Percentiles rank a stretch among this genome's conserved stretches.
These are phyloP conservation scores for Tolypocladium amazonense DNA, from an alignment of 2,329 filamentous ascomycete genomes.

Conservation along the genomic window DNA sequence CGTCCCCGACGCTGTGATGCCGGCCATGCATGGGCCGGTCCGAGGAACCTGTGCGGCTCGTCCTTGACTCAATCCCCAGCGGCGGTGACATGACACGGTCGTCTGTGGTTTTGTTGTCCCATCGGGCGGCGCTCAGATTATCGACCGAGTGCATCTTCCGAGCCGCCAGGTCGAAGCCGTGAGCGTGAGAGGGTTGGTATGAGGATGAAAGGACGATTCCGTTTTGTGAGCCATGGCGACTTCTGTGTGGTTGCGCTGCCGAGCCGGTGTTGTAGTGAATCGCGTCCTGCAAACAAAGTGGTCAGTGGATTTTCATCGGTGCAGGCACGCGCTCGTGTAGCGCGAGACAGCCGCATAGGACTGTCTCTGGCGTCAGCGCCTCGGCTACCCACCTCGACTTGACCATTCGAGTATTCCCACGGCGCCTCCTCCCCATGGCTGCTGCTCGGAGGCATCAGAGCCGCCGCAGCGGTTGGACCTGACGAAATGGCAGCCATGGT, in stretches of 20 bases:
- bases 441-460: constrained; percentile 37
- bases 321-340: background rate
- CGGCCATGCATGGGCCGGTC: constrained; percentile 7
- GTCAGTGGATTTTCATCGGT: background rate
- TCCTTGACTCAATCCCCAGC: constrained; percentile 12
- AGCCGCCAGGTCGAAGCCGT: constrained; percentile 16
- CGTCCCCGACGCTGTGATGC: constrained; percentile 11
- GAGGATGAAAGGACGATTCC: constrained; percentile 13
- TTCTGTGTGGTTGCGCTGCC: constrained; percentile 7
- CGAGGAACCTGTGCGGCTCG: constrained; percentile 6
- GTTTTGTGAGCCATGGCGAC: constrained; percentile 11
- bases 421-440: constrained; percentile 34
- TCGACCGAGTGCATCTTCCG: constrained; percentile 26
- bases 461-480: constrained; percentile 30
- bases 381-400: constrained; percentile 25
- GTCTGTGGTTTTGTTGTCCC: constrained; percentile 13
- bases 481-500: constrained; percentile 44
- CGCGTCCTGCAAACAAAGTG: constrained; percentile 2
- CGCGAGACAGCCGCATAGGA: background rate
- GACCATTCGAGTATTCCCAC: constrained; percentile 28
- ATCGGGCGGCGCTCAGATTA: constrained; percentile 14
- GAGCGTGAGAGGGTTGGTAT: constrained; percentile 4
- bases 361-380: background rate
- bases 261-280: constrained; percentile 4
- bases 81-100: constrained; percentile 11